Evolutionary conservation across 148 eudicot genomes (phyloP).

Genomic region (Drosera capensis): DNA sequence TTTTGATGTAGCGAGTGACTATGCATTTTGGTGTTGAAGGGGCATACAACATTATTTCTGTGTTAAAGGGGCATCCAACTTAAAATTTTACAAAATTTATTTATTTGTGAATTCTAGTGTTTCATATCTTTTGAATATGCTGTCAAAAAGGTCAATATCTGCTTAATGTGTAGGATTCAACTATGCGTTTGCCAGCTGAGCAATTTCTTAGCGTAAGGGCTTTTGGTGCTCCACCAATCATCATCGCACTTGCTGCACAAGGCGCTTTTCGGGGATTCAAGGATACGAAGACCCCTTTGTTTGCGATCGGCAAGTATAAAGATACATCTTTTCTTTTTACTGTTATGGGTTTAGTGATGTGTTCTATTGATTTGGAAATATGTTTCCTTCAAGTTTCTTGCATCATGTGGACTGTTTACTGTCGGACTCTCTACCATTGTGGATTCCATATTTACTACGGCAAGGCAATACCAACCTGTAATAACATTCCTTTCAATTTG

Average conservation of each 20-base stretch:
- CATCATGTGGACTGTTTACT: too few species aligned
- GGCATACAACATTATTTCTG: too few species aligned
- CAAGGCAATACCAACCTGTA: too few species aligned
- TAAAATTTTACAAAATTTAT: too few species aligned
- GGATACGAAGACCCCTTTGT: conserved; percentile 90
- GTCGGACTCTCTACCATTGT: too few species aligned
- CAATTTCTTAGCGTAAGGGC: conserved; percentile 69
- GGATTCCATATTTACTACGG: too few species aligned
- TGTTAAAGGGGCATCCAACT: too few species aligned
- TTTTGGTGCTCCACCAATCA: conserved; percentile 88
- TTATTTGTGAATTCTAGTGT: too few species aligned
- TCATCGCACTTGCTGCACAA: conserved; percentile 89
- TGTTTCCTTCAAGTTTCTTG: neutral
- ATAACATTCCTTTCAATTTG: conserved; percentile 10
- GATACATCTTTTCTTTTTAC: neutral
- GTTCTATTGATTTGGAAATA: too few species aligned
- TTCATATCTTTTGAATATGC: too few species aligned
- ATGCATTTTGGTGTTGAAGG: too few species aligned
- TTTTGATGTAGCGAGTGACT: too few species aligned
- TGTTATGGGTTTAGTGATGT: neutral
- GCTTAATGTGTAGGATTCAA: conserved; percentile 56
- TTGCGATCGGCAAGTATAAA: conserved; percentile 48
- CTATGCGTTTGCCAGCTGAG: conserved; percentile 82
- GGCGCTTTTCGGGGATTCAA: conserved; percentile 90
- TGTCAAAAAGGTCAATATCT: neutral